Conservation (phyloP, 1,284 basidiomycete species). For the Puccinia novopanici region DNA sequence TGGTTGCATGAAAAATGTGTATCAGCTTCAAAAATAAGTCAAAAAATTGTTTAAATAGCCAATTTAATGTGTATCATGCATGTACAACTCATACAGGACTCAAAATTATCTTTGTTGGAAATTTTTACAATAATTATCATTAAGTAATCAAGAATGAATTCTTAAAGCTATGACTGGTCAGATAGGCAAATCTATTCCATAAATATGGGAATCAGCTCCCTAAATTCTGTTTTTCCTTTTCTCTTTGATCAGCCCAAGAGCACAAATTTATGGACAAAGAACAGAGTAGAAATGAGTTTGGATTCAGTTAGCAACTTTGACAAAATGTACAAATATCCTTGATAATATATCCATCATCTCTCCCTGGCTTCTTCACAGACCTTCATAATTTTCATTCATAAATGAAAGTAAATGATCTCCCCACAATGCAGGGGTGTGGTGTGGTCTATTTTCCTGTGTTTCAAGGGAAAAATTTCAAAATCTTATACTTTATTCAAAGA, state of each 20-base stretch:
- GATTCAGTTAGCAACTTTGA: conserved; percentile 76
- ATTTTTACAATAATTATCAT: no score
- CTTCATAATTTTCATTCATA: conserved; percentile 77
- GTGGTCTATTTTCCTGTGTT: no score
- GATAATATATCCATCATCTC: conserved; percentile 77
- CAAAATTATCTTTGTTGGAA: no score
- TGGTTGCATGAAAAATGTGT: no score
- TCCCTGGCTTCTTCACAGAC: conserved; percentile 91
- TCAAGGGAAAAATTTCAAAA: no score
- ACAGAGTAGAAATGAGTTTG: no score
- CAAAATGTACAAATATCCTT: conserved; percentile 65
- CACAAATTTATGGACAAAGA: conserved; percentile 78
- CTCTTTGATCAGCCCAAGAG: conserved; percentile 63
- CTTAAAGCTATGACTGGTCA: conserved; percentile 72
- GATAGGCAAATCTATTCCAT: neutral
- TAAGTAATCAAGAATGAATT: conserved; percentile 82
- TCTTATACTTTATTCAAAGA: no score
- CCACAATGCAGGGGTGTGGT: conserved; percentile 77
- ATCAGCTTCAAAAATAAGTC: no score
- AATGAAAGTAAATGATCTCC: conserved; percentile 76
- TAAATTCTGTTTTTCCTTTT: neutral
- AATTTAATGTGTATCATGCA: no score
- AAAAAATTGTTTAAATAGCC: no score
- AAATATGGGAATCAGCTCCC: neutral
- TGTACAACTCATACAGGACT: no score